phyloP scores from a whole-genome alignment of 169 alveolate species.

The Eimeria brunetti region DNA sequence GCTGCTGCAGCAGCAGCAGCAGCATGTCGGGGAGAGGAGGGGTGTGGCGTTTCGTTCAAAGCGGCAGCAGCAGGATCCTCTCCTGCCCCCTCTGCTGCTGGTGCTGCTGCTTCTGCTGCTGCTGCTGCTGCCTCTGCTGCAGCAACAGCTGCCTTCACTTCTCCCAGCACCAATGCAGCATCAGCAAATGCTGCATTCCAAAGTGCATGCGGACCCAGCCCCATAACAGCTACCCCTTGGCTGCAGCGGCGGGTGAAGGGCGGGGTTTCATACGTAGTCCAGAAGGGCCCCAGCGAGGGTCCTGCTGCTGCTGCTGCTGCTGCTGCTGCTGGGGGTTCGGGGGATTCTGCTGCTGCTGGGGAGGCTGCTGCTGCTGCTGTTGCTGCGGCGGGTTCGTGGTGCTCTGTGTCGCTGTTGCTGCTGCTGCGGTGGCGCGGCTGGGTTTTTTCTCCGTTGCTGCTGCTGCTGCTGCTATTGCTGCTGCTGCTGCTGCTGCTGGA shows the following conservation, averaged over 20 bases:
- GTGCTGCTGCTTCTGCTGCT: neutral
- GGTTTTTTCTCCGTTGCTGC: neutral
- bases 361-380: neutral
- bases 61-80: neutral
- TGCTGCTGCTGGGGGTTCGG: neutral
- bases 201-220: slow-evolving; percentile 36
- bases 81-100: neutral
- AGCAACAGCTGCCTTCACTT: neutral
- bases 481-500: neutral
- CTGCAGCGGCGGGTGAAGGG: slow-evolving; percentile 27
- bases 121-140: slow-evolving; percentile 41
- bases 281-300: slow-evolving; percentile 34
- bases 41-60: neutral
- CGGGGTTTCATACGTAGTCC: neutral
- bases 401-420: neutral
- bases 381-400: neutral
- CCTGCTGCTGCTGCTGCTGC: neutral
- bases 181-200: slow-evolving; percentile 50
- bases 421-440: neutral
- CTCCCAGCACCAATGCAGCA: slow-evolving; percentile 5
- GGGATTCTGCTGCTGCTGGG: neutral
- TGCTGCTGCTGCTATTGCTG: too few relatives aligned
- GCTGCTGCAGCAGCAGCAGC: neutral
- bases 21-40: neutral
- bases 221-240: slow-evolving; percentile 63